phyloP scores from a whole-genome alignment of 192 early-diverging fungal genomes.

The Mortierella antarctica region DNA sequence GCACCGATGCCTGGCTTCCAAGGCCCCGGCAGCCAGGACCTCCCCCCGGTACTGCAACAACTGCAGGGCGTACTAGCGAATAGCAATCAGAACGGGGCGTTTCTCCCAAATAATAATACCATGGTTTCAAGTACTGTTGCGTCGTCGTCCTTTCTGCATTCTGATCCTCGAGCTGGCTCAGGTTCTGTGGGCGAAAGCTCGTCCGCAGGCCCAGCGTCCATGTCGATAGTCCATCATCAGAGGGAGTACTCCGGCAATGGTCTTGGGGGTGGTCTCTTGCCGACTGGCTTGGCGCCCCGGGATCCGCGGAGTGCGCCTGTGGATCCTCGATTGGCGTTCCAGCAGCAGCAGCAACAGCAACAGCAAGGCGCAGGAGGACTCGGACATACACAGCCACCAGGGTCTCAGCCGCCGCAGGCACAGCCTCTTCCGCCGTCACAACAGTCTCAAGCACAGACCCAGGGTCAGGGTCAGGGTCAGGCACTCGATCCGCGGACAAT shows the following conservation, averaged over 20 bases:
- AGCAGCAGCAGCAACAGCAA: slow-evolving; percentile 1
- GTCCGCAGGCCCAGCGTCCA: no score
- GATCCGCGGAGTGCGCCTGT: slow-evolving; percentile 11
- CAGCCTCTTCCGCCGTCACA: not conserved
- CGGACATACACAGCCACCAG: slow-evolving; percentile 12
- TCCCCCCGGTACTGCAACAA: slow-evolving; percentile 43
- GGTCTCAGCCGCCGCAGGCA: slow-evolving; percentile 15
- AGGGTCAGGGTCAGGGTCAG: not conserved
- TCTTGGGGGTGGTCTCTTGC: no score
- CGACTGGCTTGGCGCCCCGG: not conserved
- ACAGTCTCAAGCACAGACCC: not conserved
- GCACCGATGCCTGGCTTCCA: not conserved
- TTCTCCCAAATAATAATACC: slow-evolving; percentile 51
- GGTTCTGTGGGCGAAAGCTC: no score
- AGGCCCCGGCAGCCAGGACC: not conserved
- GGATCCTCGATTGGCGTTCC: slow-evolving; percentile 18
- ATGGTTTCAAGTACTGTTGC: slow-evolving; percentile 23
- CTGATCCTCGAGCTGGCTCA: not conserved
- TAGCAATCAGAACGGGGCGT: slow-evolving; percentile 42
- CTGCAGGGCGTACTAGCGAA: slow-evolving; percentile 44
- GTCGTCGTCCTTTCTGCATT: slow-evolving; percentile 22
- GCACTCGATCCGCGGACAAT: slow-evolving; percentile 16
- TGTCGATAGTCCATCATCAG: no score
- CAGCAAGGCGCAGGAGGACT: not conserved
- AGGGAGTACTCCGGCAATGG: no score